Evolutionary conservation across 2,329 filamentous ascomycete species (phyloP).

Genomic region (Pseudogymnoascus sp.): DNA sequence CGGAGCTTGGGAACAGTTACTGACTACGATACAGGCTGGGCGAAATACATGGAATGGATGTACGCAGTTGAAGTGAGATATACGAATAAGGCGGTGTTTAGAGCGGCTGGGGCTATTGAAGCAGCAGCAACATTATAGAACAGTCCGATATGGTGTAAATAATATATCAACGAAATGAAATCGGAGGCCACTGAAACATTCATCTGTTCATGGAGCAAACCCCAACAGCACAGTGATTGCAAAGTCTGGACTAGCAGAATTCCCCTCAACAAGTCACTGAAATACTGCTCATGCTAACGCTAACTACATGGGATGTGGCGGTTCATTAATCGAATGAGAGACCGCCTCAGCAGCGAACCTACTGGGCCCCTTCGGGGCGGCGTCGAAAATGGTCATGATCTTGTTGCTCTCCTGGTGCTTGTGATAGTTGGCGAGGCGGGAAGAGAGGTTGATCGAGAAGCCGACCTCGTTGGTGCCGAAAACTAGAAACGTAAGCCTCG

Average conservation of each 20-base stretch:
- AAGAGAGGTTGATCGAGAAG: background rate
- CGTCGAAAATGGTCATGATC: background rate
- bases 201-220: background rate
- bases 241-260: background rate
- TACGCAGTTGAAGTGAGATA: constrained; percentile 70
- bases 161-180: background rate
- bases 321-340: background rate
- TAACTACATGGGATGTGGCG: background rate
- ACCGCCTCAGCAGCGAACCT: too few species aligned
- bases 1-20: constrained; percentile 16
- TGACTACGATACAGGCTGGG: constrained; percentile 56
- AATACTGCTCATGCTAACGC: background rate
- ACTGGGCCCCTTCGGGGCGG: too few species aligned
- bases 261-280: background rate
- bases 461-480: background rate
- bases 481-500: too few species aligned
- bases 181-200: background rate
- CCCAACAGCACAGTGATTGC: background rate
- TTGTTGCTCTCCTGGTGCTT: background rate
- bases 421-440: background rate
- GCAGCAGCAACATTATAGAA: constrained; percentile 49
- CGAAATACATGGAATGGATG: constrained; percentile 89
- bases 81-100: constrained; percentile 58
- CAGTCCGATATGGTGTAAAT: background rate
- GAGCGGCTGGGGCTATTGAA: constrained; percentile 55